Evolutionary conservation across 768 basidiomycete species (phyloP).

Genomic region (Melanogaster broomeanus): DNA sequence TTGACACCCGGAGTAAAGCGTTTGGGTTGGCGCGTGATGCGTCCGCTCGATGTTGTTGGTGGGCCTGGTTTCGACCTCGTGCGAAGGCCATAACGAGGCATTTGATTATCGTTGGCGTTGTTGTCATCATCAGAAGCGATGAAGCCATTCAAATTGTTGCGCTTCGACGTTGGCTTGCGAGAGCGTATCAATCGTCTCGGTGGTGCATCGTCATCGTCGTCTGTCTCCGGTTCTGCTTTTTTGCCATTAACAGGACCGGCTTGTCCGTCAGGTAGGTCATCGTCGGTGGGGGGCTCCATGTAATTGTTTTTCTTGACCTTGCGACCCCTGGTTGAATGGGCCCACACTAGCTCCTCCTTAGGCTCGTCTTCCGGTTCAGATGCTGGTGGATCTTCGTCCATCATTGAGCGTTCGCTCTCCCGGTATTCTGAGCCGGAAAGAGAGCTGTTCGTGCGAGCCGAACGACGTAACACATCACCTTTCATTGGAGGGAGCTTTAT

Average conservation of each 20-base stretch:
- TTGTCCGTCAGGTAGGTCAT: constrained; percentile 30
- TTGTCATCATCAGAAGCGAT: constrained; percentile 50
- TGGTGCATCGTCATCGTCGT: constrained; percentile 31
- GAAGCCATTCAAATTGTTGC: constrained; percentile 33
- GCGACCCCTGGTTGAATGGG: constrained; percentile 42
- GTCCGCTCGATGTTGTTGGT: constrained; percentile 21
- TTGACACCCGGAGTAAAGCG: constrained; percentile 1
- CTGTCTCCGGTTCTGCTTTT: constrained; percentile 23
- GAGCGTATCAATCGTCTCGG: constrained; percentile 16
- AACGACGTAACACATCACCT: constrained; percentile 23
- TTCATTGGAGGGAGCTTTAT: constrained; percentile 26
- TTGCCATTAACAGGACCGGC: constrained; percentile 20
- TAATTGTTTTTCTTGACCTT: constrained; percentile 41
- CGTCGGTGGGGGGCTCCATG: constrained; percentile 47
- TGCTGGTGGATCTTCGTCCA: constrained; percentile 24
- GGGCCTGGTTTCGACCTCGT: constrained; percentile 36
- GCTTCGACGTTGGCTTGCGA: constrained; percentile 8
- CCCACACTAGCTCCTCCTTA: constrained; percentile 12
- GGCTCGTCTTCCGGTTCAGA: constrained; percentile 1
- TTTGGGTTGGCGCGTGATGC: constrained; percentile 25
- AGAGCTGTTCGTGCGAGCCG: constrained; percentile 22
- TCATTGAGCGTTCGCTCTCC: constrained; percentile 33
- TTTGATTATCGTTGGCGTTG: constrained; percentile 29
- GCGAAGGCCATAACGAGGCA: constrained; percentile 40
- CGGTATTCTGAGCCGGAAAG: constrained; percentile 35